Evolutionary conservation across 2,329 filamentous ascomycete genomes (phyloP).

Genomic region (Trichoderma cornu-damae): DNA sequence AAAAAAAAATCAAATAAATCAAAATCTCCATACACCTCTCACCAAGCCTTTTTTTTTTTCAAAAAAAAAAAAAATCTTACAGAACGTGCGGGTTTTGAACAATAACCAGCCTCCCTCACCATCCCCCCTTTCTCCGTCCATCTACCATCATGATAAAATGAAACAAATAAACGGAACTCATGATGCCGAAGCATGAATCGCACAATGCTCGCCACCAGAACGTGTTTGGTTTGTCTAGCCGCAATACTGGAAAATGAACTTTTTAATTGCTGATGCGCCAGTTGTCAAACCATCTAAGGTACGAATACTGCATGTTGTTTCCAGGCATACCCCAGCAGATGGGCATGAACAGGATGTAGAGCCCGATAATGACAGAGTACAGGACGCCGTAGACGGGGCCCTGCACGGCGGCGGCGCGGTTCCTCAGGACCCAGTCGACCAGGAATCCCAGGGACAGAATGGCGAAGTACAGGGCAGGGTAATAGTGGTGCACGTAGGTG

Average conservation of each 20-base stretch:
- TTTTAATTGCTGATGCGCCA: constrained; percentile 80
- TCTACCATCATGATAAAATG: neutral
- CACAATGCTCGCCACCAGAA: neutral
- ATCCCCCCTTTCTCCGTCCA: neutral
- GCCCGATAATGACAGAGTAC: constrained; percentile 68
- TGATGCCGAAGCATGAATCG: neutral
- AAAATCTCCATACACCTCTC: constrained; percentile 21
- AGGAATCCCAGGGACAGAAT: constrained; percentile 87
- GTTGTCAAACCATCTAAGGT: constrained; percentile 87
- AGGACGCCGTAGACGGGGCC: constrained; percentile 66
- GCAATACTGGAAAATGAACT: constrained; percentile 17
- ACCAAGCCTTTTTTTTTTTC: too few species aligned
- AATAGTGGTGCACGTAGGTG: constrained; percentile 99
- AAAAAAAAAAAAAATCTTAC: constrained; percentile 21
- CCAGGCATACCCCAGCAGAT: constrained; percentile 97
- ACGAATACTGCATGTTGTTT: constrained; percentile 72
- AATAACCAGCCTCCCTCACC: constrained; percentile 14
- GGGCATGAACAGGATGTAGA: constrained; percentile 87
- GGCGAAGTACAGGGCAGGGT: constrained; percentile 95
- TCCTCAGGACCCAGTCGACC: constrained; percentile 73
- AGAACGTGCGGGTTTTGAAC: neutral
- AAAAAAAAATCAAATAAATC: too few species aligned
- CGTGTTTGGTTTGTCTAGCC: neutral
- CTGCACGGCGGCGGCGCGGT: constrained; percentile 58
- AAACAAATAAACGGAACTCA: neutral